phyloP scores from a whole-genome alignment of 225 moss, liverwort and hornwort genomes.

The Rhytidiadelphus loreus region DNA sequence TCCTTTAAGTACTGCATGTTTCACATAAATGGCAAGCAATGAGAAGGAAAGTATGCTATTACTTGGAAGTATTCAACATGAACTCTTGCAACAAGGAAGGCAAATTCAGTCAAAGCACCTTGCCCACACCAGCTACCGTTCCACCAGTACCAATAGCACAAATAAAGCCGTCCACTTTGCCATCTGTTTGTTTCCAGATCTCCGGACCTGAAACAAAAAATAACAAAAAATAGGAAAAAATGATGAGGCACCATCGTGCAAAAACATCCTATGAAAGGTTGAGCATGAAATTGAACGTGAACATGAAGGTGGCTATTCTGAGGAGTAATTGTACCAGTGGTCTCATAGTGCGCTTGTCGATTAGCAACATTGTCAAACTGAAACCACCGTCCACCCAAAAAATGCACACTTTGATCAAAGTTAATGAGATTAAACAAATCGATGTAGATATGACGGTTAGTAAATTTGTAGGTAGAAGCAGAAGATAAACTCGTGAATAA shows the following conservation, averaged over 20 bases:
- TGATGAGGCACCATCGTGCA: background rate
- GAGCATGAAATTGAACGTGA: background rate
- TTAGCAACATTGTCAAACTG: slow-evolving; percentile 85
- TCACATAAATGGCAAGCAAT: background rate
- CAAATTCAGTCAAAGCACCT: slow-evolving; percentile 3
- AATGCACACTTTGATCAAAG: background rate
- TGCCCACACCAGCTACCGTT: slow-evolving; percentile 81
- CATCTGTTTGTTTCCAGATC: slow-evolving; percentile 90
- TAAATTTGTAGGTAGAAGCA: background rate
- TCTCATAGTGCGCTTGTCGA: slow-evolving; percentile 81
- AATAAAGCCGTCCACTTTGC: slow-evolving; percentile 86
- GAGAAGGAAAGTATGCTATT: background rate
- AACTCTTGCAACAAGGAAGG: background rate
- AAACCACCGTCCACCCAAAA: background rate
- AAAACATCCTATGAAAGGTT: background rate
- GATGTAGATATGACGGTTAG: background rate
- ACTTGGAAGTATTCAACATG: background rate
- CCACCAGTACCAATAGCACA: slow-evolving; percentile 95
- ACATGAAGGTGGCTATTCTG: background rate
- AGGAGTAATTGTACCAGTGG: slow-evolving; percentile 34
- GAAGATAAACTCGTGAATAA: background rate
- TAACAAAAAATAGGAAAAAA: background rate
- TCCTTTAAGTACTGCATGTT: slow-evolving; percentile 71
- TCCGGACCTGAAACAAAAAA: slow-evolving; percentile 51
- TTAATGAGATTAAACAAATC: background rate